Evolutionary conservation across 2,329 filamentous ascomycete genomes (phyloP).

Genomic region (Alternaria angustiovoidea): DNA sequence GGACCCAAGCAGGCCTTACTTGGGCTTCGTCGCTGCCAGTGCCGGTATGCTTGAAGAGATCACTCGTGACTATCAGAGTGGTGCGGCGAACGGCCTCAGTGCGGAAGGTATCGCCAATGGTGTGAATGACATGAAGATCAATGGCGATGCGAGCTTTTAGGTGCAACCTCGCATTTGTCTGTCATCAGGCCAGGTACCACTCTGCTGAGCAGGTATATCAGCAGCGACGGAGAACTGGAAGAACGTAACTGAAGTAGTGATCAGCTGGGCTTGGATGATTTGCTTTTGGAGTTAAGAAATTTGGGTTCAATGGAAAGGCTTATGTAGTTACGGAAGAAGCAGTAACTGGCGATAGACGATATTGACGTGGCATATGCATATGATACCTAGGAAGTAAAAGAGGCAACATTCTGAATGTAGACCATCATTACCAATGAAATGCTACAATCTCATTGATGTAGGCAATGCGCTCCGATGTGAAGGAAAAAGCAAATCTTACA

Average conservation of each 20-base stretch:
- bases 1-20: slow-evolving; percentile 75
- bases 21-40: slow-evolving; percentile 84
- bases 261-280: not conserved
- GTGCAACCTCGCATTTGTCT: not conserved
- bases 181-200: not conserved
- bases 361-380: slow-evolving; percentile 16
- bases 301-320: not conserved
- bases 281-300: not conserved
- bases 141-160: slow-evolving; percentile 28
- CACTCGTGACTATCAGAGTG: slow-evolving; percentile 41
- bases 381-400: slow-evolving; percentile 16
- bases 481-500: not conserved
- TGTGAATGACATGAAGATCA: slow-evolving; percentile 31
- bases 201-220: not conserved
- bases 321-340: slow-evolving; percentile 12
- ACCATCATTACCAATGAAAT: not conserved
- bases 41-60: slow-evolving; percentile 69
- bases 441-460: not conserved
- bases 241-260: not conserved
- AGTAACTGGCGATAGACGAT: not conserved
- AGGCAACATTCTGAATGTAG: not conserved
- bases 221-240: not conserved
- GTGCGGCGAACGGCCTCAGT: slow-evolving; percentile 16
- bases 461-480: not conserved
- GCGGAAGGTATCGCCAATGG: slow-evolving; percentile 37